Evolutionary conservation across 1,139 yeast genomes (phyloP), one percentile per base, ranked within the genome.

Genomic region (Dujonia santamariae): DNA sequence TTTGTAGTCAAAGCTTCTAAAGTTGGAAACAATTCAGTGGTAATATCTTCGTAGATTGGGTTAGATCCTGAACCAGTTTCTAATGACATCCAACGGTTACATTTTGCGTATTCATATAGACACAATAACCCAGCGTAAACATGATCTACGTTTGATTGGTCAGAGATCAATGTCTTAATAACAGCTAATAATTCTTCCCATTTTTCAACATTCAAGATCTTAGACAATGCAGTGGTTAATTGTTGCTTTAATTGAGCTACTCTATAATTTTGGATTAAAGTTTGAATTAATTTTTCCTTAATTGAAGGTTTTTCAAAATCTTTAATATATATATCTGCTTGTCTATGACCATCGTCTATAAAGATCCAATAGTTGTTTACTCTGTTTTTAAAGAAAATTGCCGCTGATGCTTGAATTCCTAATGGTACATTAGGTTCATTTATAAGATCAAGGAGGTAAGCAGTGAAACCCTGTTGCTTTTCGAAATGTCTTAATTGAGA

Each of bases 301-400:
- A 81, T 67, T 11, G 61, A 46, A 11, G 61, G 57, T 45, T 78
- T 78, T 47, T 80, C 86, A 19, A 63, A 67, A 1, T 55, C 60
- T 26, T 54, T 59, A 35, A 80, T 75, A 35, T 52, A 47, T 14
- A 52, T 39, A 3, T 54, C 41, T 7, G 55, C 39, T 4, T 54
- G 47, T 15, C 53, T 39, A 43, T 53, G 61, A 13, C 30, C 14
- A 31, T 67, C 68, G 28, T 67, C 76, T 0, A 66, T 72, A 9
- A 53, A 52, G 21, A 62, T 56, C 90, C 90, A 83, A 43, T 75
- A 71, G 41, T 67, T 63, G 31, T 59, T 62, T 24, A 83, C 65
- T 48, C 84, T 69, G 51, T 81, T 82, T 52, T 82, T 83, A 60
- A 81, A 77, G 49, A 78, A 77, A 34, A 83, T 78, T 3, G 85